Evolutionary conservation across 768 basidiomycete species (phyloP).

Genomic region (Chlorophyllum brunneum): DNA sequence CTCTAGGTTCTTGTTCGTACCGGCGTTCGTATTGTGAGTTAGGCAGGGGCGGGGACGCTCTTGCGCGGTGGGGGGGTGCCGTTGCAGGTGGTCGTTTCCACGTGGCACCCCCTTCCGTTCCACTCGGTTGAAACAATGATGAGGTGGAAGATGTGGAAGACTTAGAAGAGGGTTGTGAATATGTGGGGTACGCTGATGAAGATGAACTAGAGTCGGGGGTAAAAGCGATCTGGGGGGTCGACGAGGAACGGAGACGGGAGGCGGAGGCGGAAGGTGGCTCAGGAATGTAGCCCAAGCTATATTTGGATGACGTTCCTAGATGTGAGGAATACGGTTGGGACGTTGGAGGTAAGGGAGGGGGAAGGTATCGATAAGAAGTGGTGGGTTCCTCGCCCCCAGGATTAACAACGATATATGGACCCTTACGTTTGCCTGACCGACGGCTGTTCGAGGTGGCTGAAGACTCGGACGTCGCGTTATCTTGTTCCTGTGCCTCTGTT

Average conservation of each 20-base stretch:
- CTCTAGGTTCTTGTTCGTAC: background rate
- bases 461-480: slow-evolving; percentile 13
- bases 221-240: background rate
- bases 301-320: slow-evolving; percentile 7
- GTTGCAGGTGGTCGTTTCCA: slow-evolving; percentile 30
- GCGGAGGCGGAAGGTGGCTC: background rate
- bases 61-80: background rate
- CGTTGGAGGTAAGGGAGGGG: slow-evolving; percentile 4
- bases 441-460: slow-evolving; percentile 14
- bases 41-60: background rate
- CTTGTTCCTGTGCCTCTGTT: background rate
- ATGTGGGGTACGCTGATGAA: background rate
- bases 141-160: slow-evolving; percentile 1
- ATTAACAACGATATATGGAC: slow-evolving; percentile 6
- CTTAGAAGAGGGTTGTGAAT: slow-evolving; percentile 3
- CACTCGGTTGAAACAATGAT: background rate
- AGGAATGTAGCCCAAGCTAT: slow-evolving; percentile 3
- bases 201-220: background rate
- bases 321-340: slow-evolving; percentile 7
- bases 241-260: slow-evolving; percentile 1
- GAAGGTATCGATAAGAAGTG: slow-evolving; percentile 3
- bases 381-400: background rate
- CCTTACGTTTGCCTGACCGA: slow-evolving; percentile 8
- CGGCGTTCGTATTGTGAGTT: background rate
- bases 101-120: slow-evolving; percentile 11